Evolutionary conservation across 1,284 basidiomycete genomes (phyloP).

Genomic region (Irpex sp.): DNA sequence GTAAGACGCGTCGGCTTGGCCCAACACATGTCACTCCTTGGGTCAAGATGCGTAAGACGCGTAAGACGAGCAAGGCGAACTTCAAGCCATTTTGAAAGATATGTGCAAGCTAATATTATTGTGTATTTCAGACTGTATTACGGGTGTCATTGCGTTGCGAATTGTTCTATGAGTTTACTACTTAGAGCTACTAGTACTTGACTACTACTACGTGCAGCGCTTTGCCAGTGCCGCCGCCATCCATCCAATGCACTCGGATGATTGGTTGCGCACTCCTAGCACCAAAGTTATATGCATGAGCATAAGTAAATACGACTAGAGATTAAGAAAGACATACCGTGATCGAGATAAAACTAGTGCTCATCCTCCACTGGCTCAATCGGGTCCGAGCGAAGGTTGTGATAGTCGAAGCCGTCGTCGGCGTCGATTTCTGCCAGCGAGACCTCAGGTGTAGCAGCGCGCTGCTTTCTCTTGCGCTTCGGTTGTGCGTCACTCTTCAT

Average conservation of each 20-base stretch:
- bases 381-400: not conserved
- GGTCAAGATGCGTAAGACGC: not conserved
- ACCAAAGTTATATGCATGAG: too few species aligned
- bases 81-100: too few species aligned
- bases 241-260: too few species aligned
- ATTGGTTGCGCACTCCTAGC: too few species aligned
- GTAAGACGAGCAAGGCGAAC: not conserved
- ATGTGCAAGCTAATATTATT: not conserved
- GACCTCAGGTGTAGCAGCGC: not conserved
- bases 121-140: not conserved
- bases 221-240: too few species aligned
- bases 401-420: not conserved
- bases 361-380: not conserved
- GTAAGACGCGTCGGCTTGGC: not conserved
- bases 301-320: too few species aligned
- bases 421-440: not conserved
- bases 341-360: not conserved
- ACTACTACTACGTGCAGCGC: too few species aligned
- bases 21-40: not conserved
- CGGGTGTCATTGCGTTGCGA: too few species aligned
- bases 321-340: not conserved
- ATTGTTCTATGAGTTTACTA: too few species aligned
- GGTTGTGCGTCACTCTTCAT: not conserved
- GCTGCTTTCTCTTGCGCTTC: not conserved
- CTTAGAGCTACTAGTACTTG: too few species aligned